Percentiles rank a stretch among this genome's conserved stretches.
Conservation (phyloP, 768 basidiomycete species). For the Mrakia frigida region DNA sequence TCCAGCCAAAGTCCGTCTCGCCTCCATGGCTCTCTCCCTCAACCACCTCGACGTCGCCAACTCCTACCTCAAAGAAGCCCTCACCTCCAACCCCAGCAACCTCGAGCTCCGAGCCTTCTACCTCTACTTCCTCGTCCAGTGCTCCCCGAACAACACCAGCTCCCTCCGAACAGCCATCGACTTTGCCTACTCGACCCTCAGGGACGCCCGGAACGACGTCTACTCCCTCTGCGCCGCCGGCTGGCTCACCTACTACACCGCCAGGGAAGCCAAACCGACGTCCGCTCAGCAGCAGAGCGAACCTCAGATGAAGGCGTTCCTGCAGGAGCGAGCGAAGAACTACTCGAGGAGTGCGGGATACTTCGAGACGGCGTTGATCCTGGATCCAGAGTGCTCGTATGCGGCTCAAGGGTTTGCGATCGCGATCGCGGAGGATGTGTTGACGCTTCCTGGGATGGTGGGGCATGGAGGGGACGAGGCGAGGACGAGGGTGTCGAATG, state of each 20-base stretch:
- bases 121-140: constrained; percentile 73
- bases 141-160: constrained; percentile 47
- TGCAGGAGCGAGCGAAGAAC: constrained; percentile 62
- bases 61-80: constrained; percentile 79
- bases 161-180: constrained; percentile 64
- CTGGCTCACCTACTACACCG: constrained; percentile 76
- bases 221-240: constrained; percentile 88
- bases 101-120: constrained; percentile 89
- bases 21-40: constrained; percentile 65
- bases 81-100: constrained; percentile 68
- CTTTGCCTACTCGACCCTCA: constrained; percentile 82
- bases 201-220: constrained; percentile 76
- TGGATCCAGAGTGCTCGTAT: constrained; percentile 80
- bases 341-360: constrained; percentile 83
- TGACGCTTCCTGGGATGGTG: constrained; percentile 58
- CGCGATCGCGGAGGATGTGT: constrained; percentile 81
- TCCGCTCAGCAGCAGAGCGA: constrained; percentile 44
- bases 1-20: constrained; percentile 85
- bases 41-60: constrained; percentile 78
- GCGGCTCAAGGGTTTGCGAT: constrained; percentile 96
- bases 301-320: constrained; percentile 46
- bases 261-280: constrained; percentile 59
- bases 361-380: constrained; percentile 79
- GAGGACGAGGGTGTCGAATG: constrained; percentile 47
- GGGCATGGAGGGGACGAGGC: constrained; percentile 39